Evolutionary conservation across 176 grass and related monocot species (phyloP).

Genomic region (Olyra latifolia): DNA sequence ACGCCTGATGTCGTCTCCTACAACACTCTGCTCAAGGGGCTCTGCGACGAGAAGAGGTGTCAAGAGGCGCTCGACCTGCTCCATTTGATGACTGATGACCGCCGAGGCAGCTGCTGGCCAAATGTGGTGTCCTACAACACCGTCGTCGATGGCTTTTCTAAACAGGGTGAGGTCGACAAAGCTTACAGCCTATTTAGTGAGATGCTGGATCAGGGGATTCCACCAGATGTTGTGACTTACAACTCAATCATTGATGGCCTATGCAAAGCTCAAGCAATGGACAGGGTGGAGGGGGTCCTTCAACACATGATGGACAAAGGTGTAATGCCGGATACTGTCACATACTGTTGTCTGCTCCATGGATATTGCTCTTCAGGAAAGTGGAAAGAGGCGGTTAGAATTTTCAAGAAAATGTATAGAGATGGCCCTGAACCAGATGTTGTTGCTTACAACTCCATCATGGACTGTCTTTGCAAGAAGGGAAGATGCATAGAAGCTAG

Average conservation of each 20-base stretch:
- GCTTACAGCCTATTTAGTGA: too few relatives aligned
- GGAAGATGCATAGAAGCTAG: background rate
- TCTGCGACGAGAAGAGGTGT: slow-evolving; percentile 6
- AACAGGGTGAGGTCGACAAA: background rate
- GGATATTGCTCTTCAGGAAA: too few relatives aligned
- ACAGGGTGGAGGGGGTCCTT: too few relatives aligned
- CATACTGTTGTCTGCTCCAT: too few relatives aligned
- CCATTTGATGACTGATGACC: slow-evolving; percentile 14
- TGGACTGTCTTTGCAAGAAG: slow-evolving; percentile 20
- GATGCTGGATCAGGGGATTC: too few relatives aligned
- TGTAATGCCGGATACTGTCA: too few relatives aligned
- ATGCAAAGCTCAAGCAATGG: too few relatives aligned
- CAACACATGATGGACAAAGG: too few relatives aligned
- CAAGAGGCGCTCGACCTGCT: slow-evolving; percentile 6
- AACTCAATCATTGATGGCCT: too few relatives aligned
- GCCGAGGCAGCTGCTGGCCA: background rate
- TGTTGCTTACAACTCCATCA: slow-evolving; percentile 16
- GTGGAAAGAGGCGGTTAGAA: background rate
- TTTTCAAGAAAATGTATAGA: slow-evolving; percentile 19
- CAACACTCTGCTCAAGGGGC: slow-evolving; percentile 9
- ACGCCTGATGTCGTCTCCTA: too few relatives aligned
- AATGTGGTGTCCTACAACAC: slow-evolving; percentile 19
- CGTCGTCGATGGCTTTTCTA: slow-evolving; percentile 26
- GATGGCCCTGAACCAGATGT: slow-evolving; percentile 10
- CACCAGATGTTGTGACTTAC: too few relatives aligned